These are phyloP conservation scores for Solanum paucissectum DNA, from an alignment of 257 asterid species.

Conservation along the genomic window DNA sequence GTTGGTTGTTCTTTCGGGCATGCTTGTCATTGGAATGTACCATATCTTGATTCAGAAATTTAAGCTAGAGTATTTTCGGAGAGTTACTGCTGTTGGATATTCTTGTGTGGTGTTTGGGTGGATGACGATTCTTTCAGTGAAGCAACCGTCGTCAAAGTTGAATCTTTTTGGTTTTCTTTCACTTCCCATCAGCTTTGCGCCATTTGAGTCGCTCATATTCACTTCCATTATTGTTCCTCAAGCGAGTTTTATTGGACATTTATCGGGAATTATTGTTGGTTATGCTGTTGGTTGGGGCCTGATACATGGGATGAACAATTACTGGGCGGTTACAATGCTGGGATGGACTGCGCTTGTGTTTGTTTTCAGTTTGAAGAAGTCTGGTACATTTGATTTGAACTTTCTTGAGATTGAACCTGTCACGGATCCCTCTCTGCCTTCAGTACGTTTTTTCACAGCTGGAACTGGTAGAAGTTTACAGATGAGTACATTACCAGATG, in stretches of 20 bases:
- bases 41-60: slow-evolving; percentile 71
- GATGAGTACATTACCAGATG: slow-evolving; percentile 43
- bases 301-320: slow-evolving; percentile 87
- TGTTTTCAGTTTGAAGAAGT: slow-evolving; percentile 79
- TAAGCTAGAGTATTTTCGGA: slow-evolving; percentile 67
- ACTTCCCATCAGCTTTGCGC: slow-evolving; percentile 91
- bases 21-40: slow-evolving; percentile 68
- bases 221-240: slow-evolving; percentile 94
- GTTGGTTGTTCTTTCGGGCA: slow-evolving; percentile 69
- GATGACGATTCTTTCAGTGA: slow-evolving; percentile 88
- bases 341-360: slow-evolving; percentile 67
- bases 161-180: slow-evolving; percentile 91
- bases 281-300: slow-evolving; percentile 88
- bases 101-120: slow-evolving; percentile 98
- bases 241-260: slow-evolving; percentile 91
- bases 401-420: slow-evolving; percentile 88
- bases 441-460: slow-evolving; percentile 56
- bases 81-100: slow-evolving; percentile 96
- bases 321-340: slow-evolving; percentile 83
- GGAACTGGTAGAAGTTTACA: slow-evolving; percentile 69
- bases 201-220: slow-evolving; percentile 84
- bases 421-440: slow-evolving; percentile 68
- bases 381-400: slow-evolving; percentile 51
- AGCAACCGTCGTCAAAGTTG: slow-evolving; percentile 81
- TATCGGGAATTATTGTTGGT: slow-evolving; percentile 79